Percentiles rank a stretch among this genome's conserved stretches.
phyloP scores from a whole-genome alignment of 225 moss, liverwort and hornwort genomes.

The Rhytidiadelphus loreus region DNA sequence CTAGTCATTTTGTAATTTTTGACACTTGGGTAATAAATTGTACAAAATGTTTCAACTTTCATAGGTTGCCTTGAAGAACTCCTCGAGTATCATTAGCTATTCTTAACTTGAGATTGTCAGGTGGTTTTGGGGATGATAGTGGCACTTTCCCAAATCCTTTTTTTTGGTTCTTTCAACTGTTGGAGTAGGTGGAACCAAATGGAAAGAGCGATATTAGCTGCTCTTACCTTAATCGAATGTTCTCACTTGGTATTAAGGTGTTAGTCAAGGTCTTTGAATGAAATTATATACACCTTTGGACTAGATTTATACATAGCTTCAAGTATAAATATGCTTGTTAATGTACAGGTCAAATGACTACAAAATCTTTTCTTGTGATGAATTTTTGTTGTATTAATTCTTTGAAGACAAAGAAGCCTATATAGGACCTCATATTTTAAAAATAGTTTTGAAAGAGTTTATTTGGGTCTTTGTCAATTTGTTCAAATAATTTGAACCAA shows the following conservation, averaged over 20 bases:
- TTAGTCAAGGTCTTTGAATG: too few relatives aligned
- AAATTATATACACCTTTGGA: not conserved
- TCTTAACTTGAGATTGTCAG: not conserved
- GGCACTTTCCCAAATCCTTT: not conserved
- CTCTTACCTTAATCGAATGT: not conserved
- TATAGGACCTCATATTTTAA: not conserved
- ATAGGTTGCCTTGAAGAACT: rapidly evolving
- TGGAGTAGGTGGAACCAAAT: not conserved
- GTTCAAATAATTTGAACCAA: not conserved
- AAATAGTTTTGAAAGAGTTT: rapidly evolving
- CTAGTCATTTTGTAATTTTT: not conserved
- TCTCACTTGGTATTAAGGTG: not conserved
- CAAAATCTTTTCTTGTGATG: not conserved
- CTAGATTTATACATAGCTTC: not conserved
- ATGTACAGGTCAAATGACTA: not conserved
- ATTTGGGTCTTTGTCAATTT: rapidly evolving
- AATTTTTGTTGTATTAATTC: not conserved
- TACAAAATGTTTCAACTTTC: not conserved
- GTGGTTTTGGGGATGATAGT: rapidly evolving
- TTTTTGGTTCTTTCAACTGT: rapidly evolving
- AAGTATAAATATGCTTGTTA: rapidly evolving
- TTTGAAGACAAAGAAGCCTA: rapidly evolving
- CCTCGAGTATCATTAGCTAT: not conserved
- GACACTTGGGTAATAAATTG: not conserved
- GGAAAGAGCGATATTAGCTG: rapidly evolving